Evolutionary conservation across 768 basidiomycete species (phyloP), one percentile per base, ranked within the genome.

Genomic region (Macrocybe gigantea): DNA sequence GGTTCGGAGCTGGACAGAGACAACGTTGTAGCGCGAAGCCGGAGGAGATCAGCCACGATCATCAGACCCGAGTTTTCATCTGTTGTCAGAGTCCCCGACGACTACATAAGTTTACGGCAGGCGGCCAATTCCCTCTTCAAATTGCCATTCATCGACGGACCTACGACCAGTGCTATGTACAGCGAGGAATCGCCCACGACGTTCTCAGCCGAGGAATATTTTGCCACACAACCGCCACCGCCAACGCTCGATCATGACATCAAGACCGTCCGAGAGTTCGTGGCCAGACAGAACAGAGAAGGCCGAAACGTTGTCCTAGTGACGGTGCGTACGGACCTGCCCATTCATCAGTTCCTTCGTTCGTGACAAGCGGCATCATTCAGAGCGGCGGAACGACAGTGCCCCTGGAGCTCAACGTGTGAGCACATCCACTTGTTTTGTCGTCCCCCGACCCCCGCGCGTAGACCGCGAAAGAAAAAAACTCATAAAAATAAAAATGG

Each of bases 311-410:
- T 99, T 35, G 96, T 95, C 7, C 77, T 99, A 40, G 91, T 99
- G 41, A 99, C 96, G 53, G 94, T 97, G 63, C 66, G 88, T 68
- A 15, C 7, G 2, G 4, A 22, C 22, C 4, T 4, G 22, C 22
- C 22, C 22, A 22, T 22, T 22, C 22, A 22, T 22, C 22, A 22
- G 22, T 22, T 4, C 4, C 22, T 22, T 22, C 33, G 14, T 35
- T 46, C 43, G 37, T 49, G 34, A 59, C 11, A 31, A n/a, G 31
- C 14, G 30, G 31, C 45, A 52, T 53, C 41, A 51, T 55, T 42
- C 50, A 98, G 96, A 97, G 94, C 63, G 96, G 95, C 47, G 95
- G 96, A 50, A 99, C 96, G 12, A 98, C 94, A 1, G 95, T 98
- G 6, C 95, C 95, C 2, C 71, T 99, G 50, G 96, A 99, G 73